These are phyloP conservation scores for Trichoderma virens DNA, from an alignment of 495 filamentous ascomycete genomes.

Conservation along the genomic window DNA sequence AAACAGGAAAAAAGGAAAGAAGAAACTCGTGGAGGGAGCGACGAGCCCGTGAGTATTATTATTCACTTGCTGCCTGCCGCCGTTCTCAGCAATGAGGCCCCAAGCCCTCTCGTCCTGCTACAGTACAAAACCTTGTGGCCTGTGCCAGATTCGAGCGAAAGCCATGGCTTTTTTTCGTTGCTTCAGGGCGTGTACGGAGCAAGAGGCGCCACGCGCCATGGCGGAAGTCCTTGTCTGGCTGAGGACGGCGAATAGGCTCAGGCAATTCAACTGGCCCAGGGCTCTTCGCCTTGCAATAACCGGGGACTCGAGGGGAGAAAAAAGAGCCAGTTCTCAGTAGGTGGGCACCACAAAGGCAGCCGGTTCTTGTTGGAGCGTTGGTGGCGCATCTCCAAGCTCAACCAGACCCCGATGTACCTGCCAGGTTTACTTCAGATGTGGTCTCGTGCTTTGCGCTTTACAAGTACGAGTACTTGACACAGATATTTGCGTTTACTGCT, in stretches of 20 bases:
- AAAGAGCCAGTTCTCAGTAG: neutral
- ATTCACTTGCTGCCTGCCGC: neutral
- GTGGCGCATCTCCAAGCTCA: constrained; percentile 3
- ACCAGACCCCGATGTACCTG: neutral
- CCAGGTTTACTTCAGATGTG: neutral
- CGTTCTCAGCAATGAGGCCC: neutral
- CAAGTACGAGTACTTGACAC: neutral
- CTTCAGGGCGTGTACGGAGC: neutral
- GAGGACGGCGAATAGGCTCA: neutral
- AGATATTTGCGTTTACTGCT: no score
- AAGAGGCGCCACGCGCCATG: neutral
- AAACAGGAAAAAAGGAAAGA: constrained; percentile 3
- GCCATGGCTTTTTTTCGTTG: neutral
- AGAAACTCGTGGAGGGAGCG: neutral
- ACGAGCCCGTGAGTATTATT: neutral
- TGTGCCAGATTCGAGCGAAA: neutral
- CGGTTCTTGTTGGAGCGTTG: neutral
- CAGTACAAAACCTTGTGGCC: neutral
- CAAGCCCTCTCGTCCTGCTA: neutral
- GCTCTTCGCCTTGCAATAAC: neutral
- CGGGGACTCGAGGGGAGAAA: neutral
- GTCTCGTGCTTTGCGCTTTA: neutral
- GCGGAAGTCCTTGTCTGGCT: neutral
- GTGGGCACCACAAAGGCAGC: neutral
- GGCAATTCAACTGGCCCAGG: neutral